Percentiles rank a stretch among this genome's conserved stretches.
phyloP scores from a whole-genome alignment of 768 basidiomycete genomes.

The Mycena indigotica region DNA sequence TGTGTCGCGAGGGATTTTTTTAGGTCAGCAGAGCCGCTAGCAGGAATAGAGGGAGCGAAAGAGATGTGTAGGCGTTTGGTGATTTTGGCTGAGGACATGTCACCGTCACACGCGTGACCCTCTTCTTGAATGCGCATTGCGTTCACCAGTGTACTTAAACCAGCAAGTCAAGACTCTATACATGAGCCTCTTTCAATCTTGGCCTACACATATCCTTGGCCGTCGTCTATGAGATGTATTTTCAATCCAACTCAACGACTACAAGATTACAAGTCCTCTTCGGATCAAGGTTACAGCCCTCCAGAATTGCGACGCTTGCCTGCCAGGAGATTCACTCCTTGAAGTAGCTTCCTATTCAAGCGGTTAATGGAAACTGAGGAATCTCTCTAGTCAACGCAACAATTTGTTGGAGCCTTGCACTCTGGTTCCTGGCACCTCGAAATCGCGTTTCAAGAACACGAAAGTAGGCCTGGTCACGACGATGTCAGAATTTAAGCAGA shows the following conservation, averaged over 20 bases:
- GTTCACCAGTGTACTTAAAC: too few species aligned
- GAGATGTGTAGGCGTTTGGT: conserved; percentile 57
- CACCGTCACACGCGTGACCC: not conserved
- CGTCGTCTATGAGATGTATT: too few species aligned
- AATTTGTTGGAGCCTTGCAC: not conserved
- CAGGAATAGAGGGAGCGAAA: conserved; percentile 51
- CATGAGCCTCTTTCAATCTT: too few species aligned
- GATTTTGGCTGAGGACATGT: conserved; percentile 14
- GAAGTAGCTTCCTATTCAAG: not conserved
- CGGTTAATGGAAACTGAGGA: not conserved
- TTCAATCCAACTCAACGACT: too few species aligned
- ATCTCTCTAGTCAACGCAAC: not conserved
- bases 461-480: conserved; percentile 1
- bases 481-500: too few species aligned
- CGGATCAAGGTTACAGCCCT: not conserved
- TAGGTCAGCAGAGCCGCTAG: conserved; percentile 25
- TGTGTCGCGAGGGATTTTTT: conserved; percentile 51
- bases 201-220: too few species aligned
- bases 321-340: not conserved
- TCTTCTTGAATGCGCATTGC: too few species aligned
- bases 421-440: not conserved
- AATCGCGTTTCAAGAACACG: not conserved
- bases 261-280: too few species aligned
- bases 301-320: conserved; percentile 1
- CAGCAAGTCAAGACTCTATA: too few species aligned